Evolutionary conservation across 108 stramenopile genomes (phyloP).

Genomic region (Chaetoceros tenuissimus): DNA sequence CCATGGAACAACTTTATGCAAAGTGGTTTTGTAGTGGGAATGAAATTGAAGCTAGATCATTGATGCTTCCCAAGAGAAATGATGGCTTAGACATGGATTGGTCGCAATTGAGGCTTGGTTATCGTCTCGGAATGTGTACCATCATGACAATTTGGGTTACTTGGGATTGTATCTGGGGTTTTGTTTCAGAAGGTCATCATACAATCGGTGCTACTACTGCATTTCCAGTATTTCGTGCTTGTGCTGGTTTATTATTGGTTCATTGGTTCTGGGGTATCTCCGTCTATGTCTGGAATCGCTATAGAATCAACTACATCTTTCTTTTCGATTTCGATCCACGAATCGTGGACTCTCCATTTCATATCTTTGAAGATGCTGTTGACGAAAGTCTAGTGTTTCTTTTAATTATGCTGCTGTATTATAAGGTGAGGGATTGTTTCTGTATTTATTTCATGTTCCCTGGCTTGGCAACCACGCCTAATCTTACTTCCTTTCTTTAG

Average conservation of each 20-base stretch:
- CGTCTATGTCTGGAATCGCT: conserved; percentile 80
- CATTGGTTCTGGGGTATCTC: conserved; percentile 92
- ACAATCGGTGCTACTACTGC: conserved; percentile 79
- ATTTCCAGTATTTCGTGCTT: conserved; percentile 87
- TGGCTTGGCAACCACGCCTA: not conserved
- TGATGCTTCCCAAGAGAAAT: conserved; percentile 82
- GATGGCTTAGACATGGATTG: conserved; percentile 91
- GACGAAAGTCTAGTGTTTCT: conserved; percentile 78
- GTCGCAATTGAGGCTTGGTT: conserved; percentile 75
- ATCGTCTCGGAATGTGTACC: conserved; percentile 87
- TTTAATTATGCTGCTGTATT: conserved; percentile 55
- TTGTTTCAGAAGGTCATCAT: conserved; percentile 37
- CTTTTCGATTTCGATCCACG: conserved; percentile 83
- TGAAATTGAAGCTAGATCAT: conserved; percentile 72
- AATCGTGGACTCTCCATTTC: conserved; percentile 55
- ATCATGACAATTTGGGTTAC: conserved; percentile 86
- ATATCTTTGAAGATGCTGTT: conserved; percentile 76
- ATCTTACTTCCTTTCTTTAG: conserved; percentile 7
- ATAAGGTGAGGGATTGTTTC: conserved; percentile 34
- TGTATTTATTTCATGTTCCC: not conserved
- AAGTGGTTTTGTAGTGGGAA: conserved; percentile 86
- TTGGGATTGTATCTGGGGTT: conserved; percentile 90
- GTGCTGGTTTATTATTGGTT: conserved; percentile 77
- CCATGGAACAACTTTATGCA: conserved; percentile 57
- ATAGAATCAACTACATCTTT: conserved; percentile 85